Base-by-base conservation (phyloP, 192 early-diverging fungal genomes). In the Chytriomyces sp. region DNA sequence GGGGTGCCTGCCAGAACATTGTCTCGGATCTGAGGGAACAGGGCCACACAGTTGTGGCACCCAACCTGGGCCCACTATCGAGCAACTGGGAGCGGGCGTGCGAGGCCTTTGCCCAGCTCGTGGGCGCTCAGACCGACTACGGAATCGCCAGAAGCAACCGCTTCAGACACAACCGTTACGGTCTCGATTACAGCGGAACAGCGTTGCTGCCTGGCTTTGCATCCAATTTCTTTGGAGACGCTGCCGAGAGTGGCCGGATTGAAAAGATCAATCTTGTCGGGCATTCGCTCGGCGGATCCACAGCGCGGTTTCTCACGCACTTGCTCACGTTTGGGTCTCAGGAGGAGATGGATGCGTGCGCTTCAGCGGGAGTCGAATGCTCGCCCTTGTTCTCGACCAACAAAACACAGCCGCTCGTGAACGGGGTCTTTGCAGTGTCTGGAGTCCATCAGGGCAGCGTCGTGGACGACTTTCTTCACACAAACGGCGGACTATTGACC, bases 21-120 rank as follows among this genome's bases (percentile, higher is more conserved):
- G 26, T 75, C 0, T 23, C 24, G 5, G 26, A 23, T 10, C 78
- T 79, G 18, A 71, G 78, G 9, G 44, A 7, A 13, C 8, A 46
- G 9, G 78, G 78, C n/a, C 65, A 79, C 78, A 64, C 10, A 9
- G 69, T 79, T 23, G 10, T 45, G 11, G 57, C 61, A 18, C 72
- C 78, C 24, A 8, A 8, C 63, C 76, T 79, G 69, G 77, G 77
- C 1, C 77, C 77, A 44, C 20, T 67, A 1, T 78, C 77, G 20
- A 76, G 71, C 44, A 79, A 79, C 71, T 79, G 70, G 70, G 72
- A 75, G 45, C 78, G 78, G 62, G 71, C 78, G 6, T 79, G 78
- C 57, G 78, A 79, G 61, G 74, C 73, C 7, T 79, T 64, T 64
- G 78, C 78, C 9, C 78, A 79, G 45, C 63, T 79, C 64, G 50